Conservation (phyloP, 2,329 filamentous ascomycete genomes). For the Aciculosporium take region DNA sequence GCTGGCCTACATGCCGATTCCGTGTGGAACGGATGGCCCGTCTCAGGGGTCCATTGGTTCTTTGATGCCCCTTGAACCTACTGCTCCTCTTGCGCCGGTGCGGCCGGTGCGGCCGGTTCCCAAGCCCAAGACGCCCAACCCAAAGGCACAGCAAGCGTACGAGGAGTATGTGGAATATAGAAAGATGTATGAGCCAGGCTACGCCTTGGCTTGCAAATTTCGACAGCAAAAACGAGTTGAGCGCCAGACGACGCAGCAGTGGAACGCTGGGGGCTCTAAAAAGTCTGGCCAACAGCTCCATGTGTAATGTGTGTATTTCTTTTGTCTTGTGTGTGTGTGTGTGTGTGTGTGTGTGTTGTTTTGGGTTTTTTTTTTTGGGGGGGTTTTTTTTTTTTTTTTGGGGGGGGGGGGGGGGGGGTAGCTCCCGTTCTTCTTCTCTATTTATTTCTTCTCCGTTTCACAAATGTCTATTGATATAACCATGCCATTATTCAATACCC, state of each 20-base stretch:
- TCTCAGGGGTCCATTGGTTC: neutral
- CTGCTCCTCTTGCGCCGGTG: neutral
- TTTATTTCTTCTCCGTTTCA: neutral
- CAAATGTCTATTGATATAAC: neutral
- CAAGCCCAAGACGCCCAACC: constrained; percentile 28
- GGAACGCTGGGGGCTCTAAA: neutral
- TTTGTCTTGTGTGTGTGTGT: no score
- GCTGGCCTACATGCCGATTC: neutral
- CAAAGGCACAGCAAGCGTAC: constrained; percentile 29
- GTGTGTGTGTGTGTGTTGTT: no score
- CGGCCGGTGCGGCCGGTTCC: constrained; percentile 15
- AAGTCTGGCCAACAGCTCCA: neutral
- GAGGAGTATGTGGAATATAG: constrained; percentile 35
- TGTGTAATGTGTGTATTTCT: neutral
- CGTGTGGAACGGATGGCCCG: neutral
- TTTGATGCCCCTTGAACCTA: no score
- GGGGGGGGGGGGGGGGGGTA: no score
- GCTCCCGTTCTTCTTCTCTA: no score
- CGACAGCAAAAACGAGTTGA: constrained; percentile 27
- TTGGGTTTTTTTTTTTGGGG: neutral
- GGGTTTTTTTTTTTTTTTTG: neutral
- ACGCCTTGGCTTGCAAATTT: constrained; percentile 30
- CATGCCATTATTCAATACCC: neutral
- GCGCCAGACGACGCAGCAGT: constrained; percentile 9
- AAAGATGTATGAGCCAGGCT: constrained; percentile 33